A percentile compares a stretch with the other conserved stretches of the same genome.
These are phyloP conservation scores for Paraglomus occultum DNA, from an alignment of 192 early-diverging fungal species.

Conservation along the genomic window DNA sequence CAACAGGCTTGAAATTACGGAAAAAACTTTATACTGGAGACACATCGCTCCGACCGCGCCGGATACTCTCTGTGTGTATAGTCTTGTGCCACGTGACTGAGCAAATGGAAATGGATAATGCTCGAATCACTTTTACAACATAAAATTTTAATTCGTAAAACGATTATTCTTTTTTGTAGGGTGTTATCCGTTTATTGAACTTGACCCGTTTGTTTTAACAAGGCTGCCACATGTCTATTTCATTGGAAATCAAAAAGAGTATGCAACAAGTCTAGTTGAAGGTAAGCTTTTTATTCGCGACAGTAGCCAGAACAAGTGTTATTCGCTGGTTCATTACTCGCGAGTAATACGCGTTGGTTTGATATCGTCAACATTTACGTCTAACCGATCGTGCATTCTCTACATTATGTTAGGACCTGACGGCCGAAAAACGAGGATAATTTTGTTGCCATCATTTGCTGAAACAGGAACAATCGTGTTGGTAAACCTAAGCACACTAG, in stretches of 20 bases:
- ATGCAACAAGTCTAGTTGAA: constrained; percentile 53
- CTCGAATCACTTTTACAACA: not conserved
- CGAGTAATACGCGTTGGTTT: not conserved
- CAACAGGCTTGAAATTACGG: constrained; percentile 71
- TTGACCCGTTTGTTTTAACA: constrained; percentile 84
- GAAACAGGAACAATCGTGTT: constrained; percentile 67
- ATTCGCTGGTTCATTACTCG: not conserved
- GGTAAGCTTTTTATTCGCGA: constrained; percentile 37
- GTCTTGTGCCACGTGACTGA: not conserved
- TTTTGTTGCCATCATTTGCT: constrained; percentile 78
- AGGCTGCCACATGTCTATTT: constrained; percentile 82
- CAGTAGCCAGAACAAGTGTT: not conserved
- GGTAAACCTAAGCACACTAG: constrained; percentile 74
- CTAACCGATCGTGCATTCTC: constrained; percentile 19
- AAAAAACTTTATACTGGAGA: constrained; percentile 71
- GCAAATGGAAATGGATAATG: not conserved
- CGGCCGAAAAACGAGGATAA: constrained; percentile 60
- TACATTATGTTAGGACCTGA: constrained; percentile 40
- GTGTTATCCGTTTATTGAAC: constrained; percentile 87
- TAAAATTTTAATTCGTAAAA: not conserved
- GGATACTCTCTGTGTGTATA: constrained; percentile 82
- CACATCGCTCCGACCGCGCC: constrained; percentile 93
- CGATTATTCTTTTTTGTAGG: constrained; percentile 48
- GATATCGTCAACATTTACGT: not conserved
- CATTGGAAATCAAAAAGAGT: constrained; percentile 82